Evolutionary conservation across 257 asterid species (phyloP), one percentile per base, ranked within the genome.

Genomic region (Solanum chiquidenum): DNA sequence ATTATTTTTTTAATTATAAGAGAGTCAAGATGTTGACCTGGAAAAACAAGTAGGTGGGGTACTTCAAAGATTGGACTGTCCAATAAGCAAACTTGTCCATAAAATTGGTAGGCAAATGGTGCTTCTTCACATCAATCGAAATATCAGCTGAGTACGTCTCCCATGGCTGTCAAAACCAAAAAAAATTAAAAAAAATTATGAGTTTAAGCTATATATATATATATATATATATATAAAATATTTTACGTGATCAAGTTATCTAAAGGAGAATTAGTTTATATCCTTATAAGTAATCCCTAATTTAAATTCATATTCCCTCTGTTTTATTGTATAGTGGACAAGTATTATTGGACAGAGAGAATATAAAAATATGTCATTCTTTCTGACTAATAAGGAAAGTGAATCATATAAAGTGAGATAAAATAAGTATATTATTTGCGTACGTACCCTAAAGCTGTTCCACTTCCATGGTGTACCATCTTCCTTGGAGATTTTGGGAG

Each of bases 401-500:
- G 1, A 52, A 16, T 52, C 8, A 5, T 16, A 52, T 52, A 52
- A 52, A 52, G 0, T 16, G 1, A 0, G 1, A 52, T 5, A 52
- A 16, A 52, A 0, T 0, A 3, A 52, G 7, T 52, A 71, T 33
- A 71, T 18, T 33, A 31, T 34, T 9, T 7, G 25, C 25, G 69
- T 21, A 80, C 91, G 4, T 92, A 93, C 95, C 93, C 98, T 92
- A 84, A 95, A 95, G 82, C 87, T 87, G 42, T 93, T 95, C 98
- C 98, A 95, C 49, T 90, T 89, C 98, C 98, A 95, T 1, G 95
- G 93, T 6, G 98, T 88, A 18, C 98, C 98, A 23, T 95, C 98
- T 2, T 90, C 89, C 52, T 75, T 92, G 14, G 90, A 89, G 44
- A 92, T 9, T 90, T 87, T 86, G 16, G 94, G 87, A 25, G 94